Evolutionary conservation across 805 yeast species (phyloP), one percentile per base, ranked within the genome.

Genomic region (Metschnikowia lochheadii): DNA sequence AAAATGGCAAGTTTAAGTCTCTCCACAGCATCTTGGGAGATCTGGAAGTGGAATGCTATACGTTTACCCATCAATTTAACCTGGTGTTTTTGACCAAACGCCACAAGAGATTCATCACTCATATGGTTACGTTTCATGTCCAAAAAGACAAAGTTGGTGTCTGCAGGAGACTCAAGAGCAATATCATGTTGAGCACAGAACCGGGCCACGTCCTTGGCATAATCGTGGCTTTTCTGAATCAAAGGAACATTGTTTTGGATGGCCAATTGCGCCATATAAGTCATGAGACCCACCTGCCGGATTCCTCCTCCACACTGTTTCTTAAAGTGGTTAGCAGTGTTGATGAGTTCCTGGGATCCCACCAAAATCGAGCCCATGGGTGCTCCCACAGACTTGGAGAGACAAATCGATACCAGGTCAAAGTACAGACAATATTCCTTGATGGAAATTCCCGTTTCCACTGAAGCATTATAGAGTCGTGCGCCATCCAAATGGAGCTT

Each of bases 281-380:
- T 75, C 60, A 91, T 76, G 68, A 88, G 70, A 50, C 97, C 97
- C 36, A 86, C 76, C 71, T 91, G 97, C 65, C 97, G 79, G 45
- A 91, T 82, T 56, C 97, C 97, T 59, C 97, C 97, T 63, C 97
- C 97, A 56, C 82, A 81, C 70, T 91, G 97, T 63, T 91, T 91
- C 59, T 87, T 85, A 73, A 90, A 86, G 69, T 90, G 96, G 64
- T 83, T 84, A 39, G 94, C 89, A 62, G 81, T 83, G 59, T 74
- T 70, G 54, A 89, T 84, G 58, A 83, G 77, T 46, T 72, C 69
- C 37, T 64, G 61, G 42, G 73, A 69, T 37, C 96, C 94, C 37
- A 89, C 96, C 40, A 91, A 75, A 5, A 90, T 81, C 14, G 96
- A 85, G 6, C 97, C 97, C 61, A 91, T 83, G 51, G 97, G 97